Percentiles rank a stretch among this genome's conserved stretches.
Conservation (phyloP, 176 grass and related monocot genomes). For the barley (Hordeum vulgare) region DNA sequence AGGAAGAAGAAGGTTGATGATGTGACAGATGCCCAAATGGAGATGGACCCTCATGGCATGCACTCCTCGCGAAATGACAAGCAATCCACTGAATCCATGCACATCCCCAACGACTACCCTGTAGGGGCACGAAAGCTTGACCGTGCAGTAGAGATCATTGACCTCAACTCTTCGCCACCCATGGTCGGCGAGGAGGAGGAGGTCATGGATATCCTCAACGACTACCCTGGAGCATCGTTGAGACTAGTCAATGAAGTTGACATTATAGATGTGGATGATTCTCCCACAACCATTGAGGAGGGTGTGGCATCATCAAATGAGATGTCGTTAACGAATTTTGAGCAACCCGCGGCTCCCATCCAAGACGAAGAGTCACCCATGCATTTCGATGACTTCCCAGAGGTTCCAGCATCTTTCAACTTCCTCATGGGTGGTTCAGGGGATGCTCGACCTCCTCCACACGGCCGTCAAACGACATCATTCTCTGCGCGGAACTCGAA, state of each 20-base stretch:
- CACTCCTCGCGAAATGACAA: background rate
- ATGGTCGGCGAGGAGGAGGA: background rate
- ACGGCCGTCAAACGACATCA: background rate
- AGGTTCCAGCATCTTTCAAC: background rate
- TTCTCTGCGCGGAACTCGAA: background rate
- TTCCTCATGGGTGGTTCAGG: background rate
- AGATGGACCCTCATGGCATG: background rate
- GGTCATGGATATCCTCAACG: background rate
- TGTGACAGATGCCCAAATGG: background rate
- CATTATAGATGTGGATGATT: background rate
- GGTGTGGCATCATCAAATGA: background rate
- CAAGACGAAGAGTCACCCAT: background rate
- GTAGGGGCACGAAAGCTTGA: background rate
- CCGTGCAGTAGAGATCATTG: background rate
- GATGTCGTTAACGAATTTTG: background rate
- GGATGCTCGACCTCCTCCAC: background rate
- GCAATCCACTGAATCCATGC: background rate
- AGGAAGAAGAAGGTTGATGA: background rate
- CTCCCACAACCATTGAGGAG: background rate
- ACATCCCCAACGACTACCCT: background rate
- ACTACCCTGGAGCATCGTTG: background rate
- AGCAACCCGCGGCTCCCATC: background rate
- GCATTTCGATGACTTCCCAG: background rate
- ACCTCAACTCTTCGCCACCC: background rate
- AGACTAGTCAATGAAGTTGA: no score